Evolutionary conservation across 2,329 filamentous ascomycete genomes (phyloP), one percentile per base, ranked within the genome.

Genomic region (Colletotrichum endophyticum): DNA sequence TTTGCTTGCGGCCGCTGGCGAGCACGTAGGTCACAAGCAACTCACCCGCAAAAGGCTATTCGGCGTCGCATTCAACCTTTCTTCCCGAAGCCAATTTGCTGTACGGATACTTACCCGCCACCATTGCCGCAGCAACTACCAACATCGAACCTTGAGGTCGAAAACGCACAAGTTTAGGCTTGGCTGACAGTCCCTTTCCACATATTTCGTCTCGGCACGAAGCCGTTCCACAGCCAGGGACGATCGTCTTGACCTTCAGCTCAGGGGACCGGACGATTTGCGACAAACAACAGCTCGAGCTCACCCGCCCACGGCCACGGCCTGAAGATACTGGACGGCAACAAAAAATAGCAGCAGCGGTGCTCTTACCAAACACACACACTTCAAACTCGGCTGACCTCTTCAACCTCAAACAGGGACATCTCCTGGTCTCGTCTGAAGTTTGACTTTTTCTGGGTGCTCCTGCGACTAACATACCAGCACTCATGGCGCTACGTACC

Each of bases 151-250:
- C 69, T 57, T 73, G 16, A 28, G 34, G 44, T 56, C 44, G 30
- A 64, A 59, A 68, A 36, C 36, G 70, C 25, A 22, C 73, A 62
- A 68, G 25, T 57, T 68, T 28, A 49, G 63, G 57, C 57, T 59
- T 73, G 63, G 39, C 70, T 67, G 70, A 73, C 70, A 64, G 32
- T 57, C 56, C 25, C 63, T 73, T 73, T 61, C 69, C 62, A 72
- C 62, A 72, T 62, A 62, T 75, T 39, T 68, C 30, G 62, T 68
- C 72, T 71, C 62, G 69, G 62, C 69, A 75, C 62, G 73, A 61
- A 49, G 67, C 67, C 69, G 73, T 72, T 63, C 73, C 73, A 75
- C 73, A 72, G 62, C 63, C 68, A 72, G 68, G 68, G 61, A 73
- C 44, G 34, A 64, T 73, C 74, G 66, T 76, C 74, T 49, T 74